Evolutionary conservation across 2,329 filamentous ascomycete genomes (phyloP).

Genomic region (Huntiella bhutanensis): DNA sequence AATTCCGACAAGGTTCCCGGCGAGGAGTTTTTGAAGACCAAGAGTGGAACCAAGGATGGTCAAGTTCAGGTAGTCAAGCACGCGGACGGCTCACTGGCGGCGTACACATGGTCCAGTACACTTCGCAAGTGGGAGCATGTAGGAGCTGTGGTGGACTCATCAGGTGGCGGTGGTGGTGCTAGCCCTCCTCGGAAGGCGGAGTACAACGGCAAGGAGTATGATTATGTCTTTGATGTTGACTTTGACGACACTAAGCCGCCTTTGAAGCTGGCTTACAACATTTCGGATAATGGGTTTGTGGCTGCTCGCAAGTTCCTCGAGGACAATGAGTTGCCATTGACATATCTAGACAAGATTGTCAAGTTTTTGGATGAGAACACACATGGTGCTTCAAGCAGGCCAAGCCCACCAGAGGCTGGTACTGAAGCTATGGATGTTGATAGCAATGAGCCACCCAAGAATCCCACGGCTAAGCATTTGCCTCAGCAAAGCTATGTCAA

Average conservation of each 20-base stretch:
- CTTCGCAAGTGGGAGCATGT: slow-evolving; percentile 66
- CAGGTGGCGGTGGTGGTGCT: slow-evolving; percentile 49
- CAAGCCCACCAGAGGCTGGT: slow-evolving; percentile 19
- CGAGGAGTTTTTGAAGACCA: slow-evolving; percentile 64
- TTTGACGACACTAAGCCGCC: slow-evolving; percentile 88
- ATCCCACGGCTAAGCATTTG: slow-evolving; percentile 34
- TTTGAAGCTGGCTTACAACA: slow-evolving; percentile 83
- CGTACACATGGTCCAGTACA: slow-evolving; percentile 66
- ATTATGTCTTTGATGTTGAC: slow-evolving; percentile 92
- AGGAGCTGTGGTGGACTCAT: slow-evolving; percentile 84
- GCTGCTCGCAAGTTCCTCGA: slow-evolving; percentile 78
- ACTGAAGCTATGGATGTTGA: slow-evolving; percentile 65
- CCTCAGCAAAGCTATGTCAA: slow-evolving; percentile 65
- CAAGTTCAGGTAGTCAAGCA: slow-evolving; percentile 87
- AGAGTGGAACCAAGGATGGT: slow-evolving; percentile 83
- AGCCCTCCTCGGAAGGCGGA: slow-evolving; percentile 38
- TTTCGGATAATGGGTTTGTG: slow-evolving; percentile 82
- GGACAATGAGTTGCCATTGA: slow-evolving; percentile 71
- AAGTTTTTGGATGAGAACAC: slow-evolving; percentile 87
- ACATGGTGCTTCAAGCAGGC: slow-evolving; percentile 65
- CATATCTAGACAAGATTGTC: slow-evolving; percentile 78
- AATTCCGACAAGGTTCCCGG: slow-evolving; percentile 87
- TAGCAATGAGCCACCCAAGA: slow-evolving; percentile 29
- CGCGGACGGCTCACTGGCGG: slow-evolving; percentile 60
- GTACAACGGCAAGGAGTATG: slow-evolving; percentile 73